Conservation (phyloP, 805 yeast species). For the Starmerella sirachaensis region DNA sequence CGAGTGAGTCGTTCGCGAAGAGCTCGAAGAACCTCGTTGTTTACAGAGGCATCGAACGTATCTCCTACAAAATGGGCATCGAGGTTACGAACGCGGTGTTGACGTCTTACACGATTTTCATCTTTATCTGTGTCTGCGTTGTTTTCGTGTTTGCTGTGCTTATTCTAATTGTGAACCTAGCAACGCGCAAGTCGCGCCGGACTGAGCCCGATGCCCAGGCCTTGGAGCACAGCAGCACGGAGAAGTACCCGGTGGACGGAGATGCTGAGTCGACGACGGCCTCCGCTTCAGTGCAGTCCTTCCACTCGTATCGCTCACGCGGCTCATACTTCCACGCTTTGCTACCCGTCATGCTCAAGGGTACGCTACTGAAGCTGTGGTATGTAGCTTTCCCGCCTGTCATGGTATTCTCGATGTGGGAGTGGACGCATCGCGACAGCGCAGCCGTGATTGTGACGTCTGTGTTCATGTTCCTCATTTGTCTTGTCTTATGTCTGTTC, state of each 20-base stretch:
- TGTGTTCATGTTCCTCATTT: constrained; percentile 51
- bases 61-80: constrained; percentile 63
- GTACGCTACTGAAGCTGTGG: constrained; percentile 64
- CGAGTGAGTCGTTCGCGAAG: constrained; percentile 20
- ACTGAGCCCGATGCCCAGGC: no score
- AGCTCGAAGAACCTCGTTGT: constrained; percentile 38
- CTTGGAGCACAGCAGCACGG: constrained; percentile 1
- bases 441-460: constrained; percentile 81
- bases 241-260: background rate
- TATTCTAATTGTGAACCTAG: constrained; percentile 34
- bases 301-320: constrained; percentile 6
- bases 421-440: constrained; percentile 68
- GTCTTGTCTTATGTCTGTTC: constrained; percentile 51
- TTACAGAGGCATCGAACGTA: constrained; percentile 75
- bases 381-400: constrained; percentile 80
- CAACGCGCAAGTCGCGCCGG: constrained; percentile 29
- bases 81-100: constrained; percentile 75
- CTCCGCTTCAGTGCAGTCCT: no score
- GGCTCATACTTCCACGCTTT: constrained; percentile 33
- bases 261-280: background rate
- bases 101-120: constrained; percentile 80
- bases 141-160: constrained; percentile 46
- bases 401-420: constrained; percentile 72
- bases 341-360: constrained; percentile 68
- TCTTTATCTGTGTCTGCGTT: constrained; percentile 61